Base-by-base conservation (phyloP, 352 stramenopile species). In the Globisporangium abappressorium region DNA sequence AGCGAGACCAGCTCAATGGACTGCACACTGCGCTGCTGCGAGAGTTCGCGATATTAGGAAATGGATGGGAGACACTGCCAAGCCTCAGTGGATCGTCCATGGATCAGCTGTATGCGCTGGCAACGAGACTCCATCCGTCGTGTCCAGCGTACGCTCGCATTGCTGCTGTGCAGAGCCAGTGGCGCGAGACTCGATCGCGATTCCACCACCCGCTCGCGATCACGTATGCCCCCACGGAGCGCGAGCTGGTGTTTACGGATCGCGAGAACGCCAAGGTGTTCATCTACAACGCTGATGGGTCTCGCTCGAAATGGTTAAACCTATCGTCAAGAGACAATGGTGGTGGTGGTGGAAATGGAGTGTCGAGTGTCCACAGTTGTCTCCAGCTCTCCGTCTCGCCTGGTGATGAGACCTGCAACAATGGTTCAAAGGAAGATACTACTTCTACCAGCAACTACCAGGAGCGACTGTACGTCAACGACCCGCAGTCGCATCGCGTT, bases 241-340 rank as follows among this genome's bases (percentile, higher is more conserved):
- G 70, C 49, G 76, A 89, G 22, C 54, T 92, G 3, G 33, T 80
- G 9, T 71, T 84, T 7, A 66, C 81, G 2, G 85, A 93, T 61
- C 77, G 73, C n/a, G 79, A 81, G 53, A 91, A 93, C 66, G 56
- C 65, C 9, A 76, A 63, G 26, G 28, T 87, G 5, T 74, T 80
- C 36, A 64, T 78, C 0, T 93, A 91, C 68, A 87, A 77, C 64
- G 67, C 78, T 12, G 78, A 86, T 15, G 71, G 78, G n/a, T 81
- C 81, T 9, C 70, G 74, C 0, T 77, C 77, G 4, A 73, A 65
- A 18, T 90, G 81, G 81, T 70, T 73, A 2, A 46, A 68, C 9
- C 62, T 87, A 24, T 20, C 15, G 41, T 51, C 62, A 26, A 62
- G 28, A 28, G 60, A 73, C 12, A 43, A 70, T 6, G 30, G 51